These are phyloP conservation scores for Pseudozyma sp. DNA, from an alignment of 1,284 basidiomycete genomes.

Conservation along the genomic window DNA sequence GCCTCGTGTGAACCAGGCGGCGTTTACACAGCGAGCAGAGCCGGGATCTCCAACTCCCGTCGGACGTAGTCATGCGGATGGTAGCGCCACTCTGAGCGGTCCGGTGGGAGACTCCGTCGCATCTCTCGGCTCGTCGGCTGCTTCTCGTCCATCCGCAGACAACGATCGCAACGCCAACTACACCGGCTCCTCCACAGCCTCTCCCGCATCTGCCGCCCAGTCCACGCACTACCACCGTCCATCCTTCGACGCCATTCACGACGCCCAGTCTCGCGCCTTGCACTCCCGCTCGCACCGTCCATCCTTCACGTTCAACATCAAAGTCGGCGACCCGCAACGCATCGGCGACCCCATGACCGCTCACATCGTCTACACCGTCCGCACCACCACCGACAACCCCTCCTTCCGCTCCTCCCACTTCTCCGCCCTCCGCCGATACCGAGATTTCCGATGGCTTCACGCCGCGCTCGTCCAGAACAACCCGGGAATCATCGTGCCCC, in stretches of 20 bases:
- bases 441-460: conserved; percentile 97
- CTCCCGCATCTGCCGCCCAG: conserved; percentile 2
- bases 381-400: conserved; percentile 57
- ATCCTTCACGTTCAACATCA: conserved; percentile 52
- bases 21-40: conserved; percentile 1
- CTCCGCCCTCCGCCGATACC: conserved; percentile 89
- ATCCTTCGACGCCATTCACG: conserved; percentile 39
- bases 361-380: conserved; percentile 71
- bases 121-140: conserved; percentile 22
- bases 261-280: conserved; percentile 29
- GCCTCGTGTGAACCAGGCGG: conserved; percentile 18
- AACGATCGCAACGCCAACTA: neutral
- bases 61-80: conserved; percentile 5
- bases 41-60: conserved; percentile 14
- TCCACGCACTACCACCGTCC: conserved; percentile 46
- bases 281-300: conserved; percentile 18
- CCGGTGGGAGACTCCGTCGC: conserved; percentile 17
- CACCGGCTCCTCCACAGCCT: neutral
- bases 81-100: neutral
- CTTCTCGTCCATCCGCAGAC: conserved; percentile 23
- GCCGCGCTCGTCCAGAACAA: conserved; percentile 90
- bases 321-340: conserved; percentile 66
- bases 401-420: conserved; percentile 51
- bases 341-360: conserved; percentile 65
- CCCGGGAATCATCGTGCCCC: conserved; percentile 95